Percentiles rank a stretch among this genome's conserved stretches.
phyloP scores from a whole-genome alignment of 805 yeast genomes.

The Candida coquimbonensis region DNA sequence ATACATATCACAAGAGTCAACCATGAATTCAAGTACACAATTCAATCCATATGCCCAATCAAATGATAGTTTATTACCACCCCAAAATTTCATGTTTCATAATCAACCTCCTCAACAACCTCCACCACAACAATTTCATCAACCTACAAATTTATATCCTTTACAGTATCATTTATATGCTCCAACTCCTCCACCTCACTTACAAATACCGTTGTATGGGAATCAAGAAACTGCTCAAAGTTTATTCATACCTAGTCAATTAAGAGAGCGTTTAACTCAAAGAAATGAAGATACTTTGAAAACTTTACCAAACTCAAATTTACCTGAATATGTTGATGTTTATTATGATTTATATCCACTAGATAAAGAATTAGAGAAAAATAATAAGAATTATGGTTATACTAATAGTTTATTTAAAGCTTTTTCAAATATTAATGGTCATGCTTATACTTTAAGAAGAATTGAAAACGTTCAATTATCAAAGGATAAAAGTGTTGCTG shows the following conservation, averaged over 20 bases:
- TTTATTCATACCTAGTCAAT: conserved; percentile 64
- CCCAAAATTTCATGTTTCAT: conserved; percentile 14
- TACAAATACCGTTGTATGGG: conserved; percentile 50
- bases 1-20: conserved; percentile 3
- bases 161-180: conserved; percentile 84
- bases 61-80: conserved; percentile 8
- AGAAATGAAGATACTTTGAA: conserved; percentile 80
- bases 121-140: conserved; percentile 8
- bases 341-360: conserved; percentile 85
- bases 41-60: conserved; percentile 17
- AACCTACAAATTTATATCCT: conserved; percentile 32
- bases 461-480: conserved; percentile 51
- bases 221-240: conserved; percentile 65
- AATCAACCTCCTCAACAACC: conserved; percentile 8
- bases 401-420: conserved; percentile 70
- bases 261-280: conserved; percentile 63
- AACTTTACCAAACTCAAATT: conserved; percentile 45
- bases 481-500: conserved; percentile 52
- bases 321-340: conserved; percentile 73
- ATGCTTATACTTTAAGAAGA: conserved; percentile 67
- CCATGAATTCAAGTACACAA: not conserved
- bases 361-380: conserved; percentile 41
- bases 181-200: conserved; percentile 77
- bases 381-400: conserved; percentile 38
- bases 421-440: conserved; percentile 71